phyloP scores from a whole-genome alignment of 495 filamentous ascomycete species.

The Tricharina praecox region DNA sequence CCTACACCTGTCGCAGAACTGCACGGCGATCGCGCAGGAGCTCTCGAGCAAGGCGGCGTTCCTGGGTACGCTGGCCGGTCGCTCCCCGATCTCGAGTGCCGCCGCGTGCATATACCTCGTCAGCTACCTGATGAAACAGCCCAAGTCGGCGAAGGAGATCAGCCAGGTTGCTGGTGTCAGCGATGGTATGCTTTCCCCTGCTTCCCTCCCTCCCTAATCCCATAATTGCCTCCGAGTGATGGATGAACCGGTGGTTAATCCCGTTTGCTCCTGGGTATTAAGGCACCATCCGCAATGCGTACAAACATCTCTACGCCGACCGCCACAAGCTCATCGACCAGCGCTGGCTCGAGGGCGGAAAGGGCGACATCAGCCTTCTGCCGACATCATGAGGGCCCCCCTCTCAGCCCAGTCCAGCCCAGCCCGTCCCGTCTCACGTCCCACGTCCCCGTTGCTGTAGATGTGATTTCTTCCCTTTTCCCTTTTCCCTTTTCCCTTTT shows the following conservation, averaged over 20 bases:
- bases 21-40: constrained; percentile 53
- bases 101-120: constrained; percentile 94
- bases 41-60: constrained; percentile 57
- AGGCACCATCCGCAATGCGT: constrained; percentile 81
- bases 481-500: too few relatives aligned
- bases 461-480: too few relatives aligned
- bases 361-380: constrained; percentile 50
- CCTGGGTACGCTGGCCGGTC: constrained; percentile 66
- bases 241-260: too few relatives aligned
- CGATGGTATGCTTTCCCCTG: constrained; percentile 36
- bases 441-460: too few relatives aligned
- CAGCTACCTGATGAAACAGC: constrained; percentile 60
- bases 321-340: constrained; percentile 56
- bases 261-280: too few relatives aligned
- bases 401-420: too few relatives aligned
- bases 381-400: constrained; percentile 39
- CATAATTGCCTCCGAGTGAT: too few relatives aligned
- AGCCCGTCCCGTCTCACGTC: too few relatives aligned
- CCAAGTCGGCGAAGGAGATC: constrained; percentile 72
- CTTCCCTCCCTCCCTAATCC: background rate
- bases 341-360: constrained; percentile 53
- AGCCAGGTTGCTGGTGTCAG: constrained; percentile 66
- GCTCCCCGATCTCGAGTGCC: constrained; percentile 84
- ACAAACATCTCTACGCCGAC: constrained; percentile 64
- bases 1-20: constrained; percentile 48